Evolutionary conservation across 306 rosid genomes (phyloP).

Genomic region (Malus orientalis): DNA sequence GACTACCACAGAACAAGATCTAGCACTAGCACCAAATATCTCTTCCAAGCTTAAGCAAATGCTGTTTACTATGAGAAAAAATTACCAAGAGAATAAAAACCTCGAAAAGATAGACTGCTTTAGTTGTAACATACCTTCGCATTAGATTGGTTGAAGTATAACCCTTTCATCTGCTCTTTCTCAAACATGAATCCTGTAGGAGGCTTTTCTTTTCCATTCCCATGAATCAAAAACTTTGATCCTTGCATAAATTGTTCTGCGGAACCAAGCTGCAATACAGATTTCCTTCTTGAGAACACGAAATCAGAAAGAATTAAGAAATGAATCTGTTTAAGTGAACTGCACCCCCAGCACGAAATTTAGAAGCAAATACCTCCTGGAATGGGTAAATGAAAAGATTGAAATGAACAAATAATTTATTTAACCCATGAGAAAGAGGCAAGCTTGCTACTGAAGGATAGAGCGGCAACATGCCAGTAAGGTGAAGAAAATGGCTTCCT

Average conservation of each 20-base stretch:
- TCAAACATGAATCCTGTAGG: constrained; percentile 98
- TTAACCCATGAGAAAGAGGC: neutral
- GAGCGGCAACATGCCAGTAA: neutral
- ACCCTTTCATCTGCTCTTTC: constrained; percentile 94
- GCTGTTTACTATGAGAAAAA: neutral
- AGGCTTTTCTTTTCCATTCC: constrained; percentile 76
- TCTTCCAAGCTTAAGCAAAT: neutral
- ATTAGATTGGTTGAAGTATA: constrained; percentile 86
- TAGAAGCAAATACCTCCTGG: neutral
- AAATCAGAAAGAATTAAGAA: constrained; percentile 1
- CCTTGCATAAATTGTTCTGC: constrained; percentile 78
- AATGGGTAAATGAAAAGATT: neutral
- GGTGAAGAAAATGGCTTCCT: neutral
- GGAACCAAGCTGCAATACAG: constrained; percentile 68
- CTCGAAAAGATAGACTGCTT: neutral
- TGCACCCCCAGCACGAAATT: neutral
- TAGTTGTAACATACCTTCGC: constrained; percentile 50
- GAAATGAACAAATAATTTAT: neutral
- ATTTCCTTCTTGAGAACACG: constrained; percentile 15
- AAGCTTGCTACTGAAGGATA: neutral
- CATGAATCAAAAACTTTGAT: constrained; percentile 76
- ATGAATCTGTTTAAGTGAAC: neutral
- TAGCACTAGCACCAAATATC: neutral
- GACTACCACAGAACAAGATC: neutral
- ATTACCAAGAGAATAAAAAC: neutral